Percentiles rank a stretch among this genome's conserved stretches.
Evolutionary conservation across 2,329 filamentous ascomycete genomes (phyloP).

Genomic region (Xylariales sp.): DNA sequence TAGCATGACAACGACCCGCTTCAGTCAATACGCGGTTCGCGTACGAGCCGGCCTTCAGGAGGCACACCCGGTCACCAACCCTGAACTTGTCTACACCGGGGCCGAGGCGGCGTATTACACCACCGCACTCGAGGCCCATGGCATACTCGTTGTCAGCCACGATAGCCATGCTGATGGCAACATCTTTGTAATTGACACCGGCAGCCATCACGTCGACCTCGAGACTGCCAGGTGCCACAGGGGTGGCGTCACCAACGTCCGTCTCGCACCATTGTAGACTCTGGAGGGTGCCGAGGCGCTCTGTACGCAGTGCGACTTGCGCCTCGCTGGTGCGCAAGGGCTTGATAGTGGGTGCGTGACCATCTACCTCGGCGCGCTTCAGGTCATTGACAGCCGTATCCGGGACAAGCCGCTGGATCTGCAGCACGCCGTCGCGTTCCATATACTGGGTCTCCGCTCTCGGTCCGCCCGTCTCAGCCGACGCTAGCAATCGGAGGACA

Average conservation of each 20-base stretch:
- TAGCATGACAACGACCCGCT: constrained; percentile 7
- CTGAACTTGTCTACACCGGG: constrained; percentile 14
- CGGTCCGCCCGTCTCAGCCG: not conserved
- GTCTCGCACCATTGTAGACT: constrained; percentile 13
- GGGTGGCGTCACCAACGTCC: constrained; percentile 4
- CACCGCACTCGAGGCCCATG: constrained; percentile 14
- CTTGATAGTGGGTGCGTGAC: constrained; percentile 20
- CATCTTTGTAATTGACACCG: constrained; percentile 35
- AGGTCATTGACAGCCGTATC: constrained; percentile 18
- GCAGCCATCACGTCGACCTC: constrained; percentile 28
- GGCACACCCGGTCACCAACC: constrained; percentile 13
- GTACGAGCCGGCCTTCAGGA: not conserved
- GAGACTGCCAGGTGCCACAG: constrained; percentile 17
- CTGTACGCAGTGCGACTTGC: constrained; percentile 15
- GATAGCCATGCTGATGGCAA: constrained; percentile 23
- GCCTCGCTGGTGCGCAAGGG: constrained; percentile 23
- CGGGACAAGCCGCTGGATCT: constrained; percentile 20
- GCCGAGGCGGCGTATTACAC: constrained; percentile 16
- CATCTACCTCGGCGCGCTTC: constrained; percentile 23
- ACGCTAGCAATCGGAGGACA: constrained; percentile 10
- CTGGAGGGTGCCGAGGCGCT: not conserved
- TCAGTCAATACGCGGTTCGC: not conserved
- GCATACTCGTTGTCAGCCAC: constrained; percentile 16
- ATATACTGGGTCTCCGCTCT: constrained; percentile 23
- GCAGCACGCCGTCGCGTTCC: constrained; percentile 23